Evolutionary conservation across 441 rosid species (phyloP), one percentile per base, ranked within the genome.

Genomic region (Daphne laureola): DNA sequence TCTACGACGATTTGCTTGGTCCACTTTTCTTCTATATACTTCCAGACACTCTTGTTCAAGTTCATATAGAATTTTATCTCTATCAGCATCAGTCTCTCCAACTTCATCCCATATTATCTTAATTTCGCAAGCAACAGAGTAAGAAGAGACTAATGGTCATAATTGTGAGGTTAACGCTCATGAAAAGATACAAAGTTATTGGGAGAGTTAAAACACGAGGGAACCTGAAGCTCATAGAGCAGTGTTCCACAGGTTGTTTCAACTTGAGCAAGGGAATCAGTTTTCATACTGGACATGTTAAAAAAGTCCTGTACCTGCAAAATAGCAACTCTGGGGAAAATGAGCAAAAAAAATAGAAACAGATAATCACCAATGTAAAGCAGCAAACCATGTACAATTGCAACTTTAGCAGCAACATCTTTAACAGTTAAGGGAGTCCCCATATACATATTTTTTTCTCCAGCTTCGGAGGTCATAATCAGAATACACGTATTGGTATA

Each of bases 101-200:
- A 90, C 84, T 72, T 90, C 97, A 65, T 84, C 75, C 97, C 97
- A 90, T 31, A 87, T 73, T 53, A 81, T 73, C 97, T 90, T 62
- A 31, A 55, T 43, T 49, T 56, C 5, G 5, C 43, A 61, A 59
- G 5, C 26, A 67, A 43, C 41, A 5, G 26, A 43, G 17, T 0
- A 14, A 17, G 15, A 21, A 45, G 3, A 45, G 3, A 51, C 42
- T 25, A 14, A 14, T n/a, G 46, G 40, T 56, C 9, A 51, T 55
- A 35, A 43, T 2, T 43, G 47, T n/a, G 45, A 27, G n/a, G 38
- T 45, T 48, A 12, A 15, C 4, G 62, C 43, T 41, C 38, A 31
- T 15, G 50, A 8, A 36, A 38, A 64, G 17, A 14, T 36, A 17
- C 14, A 53, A 43, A 23, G 7, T 40, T 35, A 18, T 13, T 38